phyloP scores from a whole-genome alignment of 768 basidiomycete genomes.

The Polyporus arcularius region DNA sequence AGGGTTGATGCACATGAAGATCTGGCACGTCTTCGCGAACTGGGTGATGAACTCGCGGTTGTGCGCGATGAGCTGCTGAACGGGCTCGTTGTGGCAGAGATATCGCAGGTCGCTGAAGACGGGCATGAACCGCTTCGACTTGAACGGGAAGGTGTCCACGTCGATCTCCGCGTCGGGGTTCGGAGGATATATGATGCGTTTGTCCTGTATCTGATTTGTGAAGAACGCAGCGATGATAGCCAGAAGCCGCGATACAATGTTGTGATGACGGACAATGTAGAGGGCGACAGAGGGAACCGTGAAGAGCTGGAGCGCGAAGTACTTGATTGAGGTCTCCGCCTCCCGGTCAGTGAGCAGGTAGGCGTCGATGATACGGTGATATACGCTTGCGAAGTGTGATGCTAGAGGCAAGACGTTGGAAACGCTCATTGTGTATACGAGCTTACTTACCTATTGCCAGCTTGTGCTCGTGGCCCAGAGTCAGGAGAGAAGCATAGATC shows the following conservation, averaged over 20 bases:
- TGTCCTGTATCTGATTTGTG: slow-evolving; percentile 82
- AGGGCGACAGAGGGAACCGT: slow-evolving; percentile 85
- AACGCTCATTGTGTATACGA: background rate
- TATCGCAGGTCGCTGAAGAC: slow-evolving; percentile 91
- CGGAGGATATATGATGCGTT: slow-evolving; percentile 54
- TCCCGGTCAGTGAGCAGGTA: slow-evolving; percentile 94
- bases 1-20: slow-evolving; percentile 94
- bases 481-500: slow-evolving; percentile 75
- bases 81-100: slow-evolving; percentile 76
- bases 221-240: slow-evolving; percentile 90
- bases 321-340: slow-evolving; percentile 93
- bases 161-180: slow-evolving; percentile 49
- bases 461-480: slow-evolving; percentile 72
- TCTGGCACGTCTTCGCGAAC: slow-evolving; percentile 75
- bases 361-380: slow-evolving; percentile 84
- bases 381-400: slow-evolving; percentile 81
- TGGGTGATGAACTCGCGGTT: slow-evolving; percentile 66
- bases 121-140: slow-evolving; percentile 94
- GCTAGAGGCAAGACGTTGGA: slow-evolving; percentile 45
- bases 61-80: slow-evolving; percentile 76
- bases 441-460: slow-evolving; percentile 68
- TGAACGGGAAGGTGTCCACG: slow-evolving; percentile 85
- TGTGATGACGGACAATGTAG: slow-evolving; percentile 73
- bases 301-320: slow-evolving; percentile 90
- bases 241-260: slow-evolving; percentile 75